Evolutionary conservation across 495 filamentous ascomycete genomes (phyloP).

Genomic region (Aspergillus wentii): DNA sequence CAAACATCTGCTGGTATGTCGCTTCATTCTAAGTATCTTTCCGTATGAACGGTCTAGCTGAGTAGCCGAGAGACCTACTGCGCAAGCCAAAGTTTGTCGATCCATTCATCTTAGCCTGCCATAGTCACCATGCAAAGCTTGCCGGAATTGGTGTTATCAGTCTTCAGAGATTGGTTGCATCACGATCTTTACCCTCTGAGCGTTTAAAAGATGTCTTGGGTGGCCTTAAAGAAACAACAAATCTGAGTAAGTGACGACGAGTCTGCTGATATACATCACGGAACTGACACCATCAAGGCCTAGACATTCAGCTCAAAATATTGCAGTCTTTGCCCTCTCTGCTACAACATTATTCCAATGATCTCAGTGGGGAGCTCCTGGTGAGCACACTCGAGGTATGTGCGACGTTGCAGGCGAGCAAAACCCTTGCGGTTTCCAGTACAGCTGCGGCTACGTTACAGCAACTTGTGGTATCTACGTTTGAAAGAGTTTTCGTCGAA

Average conservation of each 20-base stretch:
- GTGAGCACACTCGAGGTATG: slow-evolving; percentile 83
- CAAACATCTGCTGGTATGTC: slow-evolving; percentile 77
- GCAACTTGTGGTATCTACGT: slow-evolving; percentile 86
- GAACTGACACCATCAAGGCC: slow-evolving; percentile 47
- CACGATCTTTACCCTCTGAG: slow-evolving; percentile 66
- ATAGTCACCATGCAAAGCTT: slow-evolving; percentile 82
- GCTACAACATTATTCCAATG: slow-evolving; percentile 82
- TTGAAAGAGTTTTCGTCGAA: slow-evolving; percentile 83
- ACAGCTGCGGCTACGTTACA: slow-evolving; percentile 93
- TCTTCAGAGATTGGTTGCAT: slow-evolving; percentile 80
- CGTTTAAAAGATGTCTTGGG: slow-evolving; percentile 79
- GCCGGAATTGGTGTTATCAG: slow-evolving; percentile 82
- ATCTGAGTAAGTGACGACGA: slow-evolving; percentile 41
- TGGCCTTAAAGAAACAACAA: slow-evolving; percentile 76
- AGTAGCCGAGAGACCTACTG: slow-evolving; percentile 63
- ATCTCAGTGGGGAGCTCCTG: slow-evolving; percentile 75
- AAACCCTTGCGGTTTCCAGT: slow-evolving; percentile 86
- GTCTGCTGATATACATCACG: background rate
- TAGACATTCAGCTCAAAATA: slow-evolving; percentile 95
- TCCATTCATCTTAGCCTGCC: slow-evolving; percentile 89
- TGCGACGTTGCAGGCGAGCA: slow-evolving; percentile 81
- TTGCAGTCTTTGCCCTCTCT: slow-evolving; percentile 89
- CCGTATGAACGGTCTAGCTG: slow-evolving; percentile 9
- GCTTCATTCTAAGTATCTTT: background rate
- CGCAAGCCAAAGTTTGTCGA: slow-evolving; percentile 78